These are phyloP conservation scores for Amanita phalloides DNA, from an alignment of 768 basidiomycete species.

Conservation along the genomic window DNA sequence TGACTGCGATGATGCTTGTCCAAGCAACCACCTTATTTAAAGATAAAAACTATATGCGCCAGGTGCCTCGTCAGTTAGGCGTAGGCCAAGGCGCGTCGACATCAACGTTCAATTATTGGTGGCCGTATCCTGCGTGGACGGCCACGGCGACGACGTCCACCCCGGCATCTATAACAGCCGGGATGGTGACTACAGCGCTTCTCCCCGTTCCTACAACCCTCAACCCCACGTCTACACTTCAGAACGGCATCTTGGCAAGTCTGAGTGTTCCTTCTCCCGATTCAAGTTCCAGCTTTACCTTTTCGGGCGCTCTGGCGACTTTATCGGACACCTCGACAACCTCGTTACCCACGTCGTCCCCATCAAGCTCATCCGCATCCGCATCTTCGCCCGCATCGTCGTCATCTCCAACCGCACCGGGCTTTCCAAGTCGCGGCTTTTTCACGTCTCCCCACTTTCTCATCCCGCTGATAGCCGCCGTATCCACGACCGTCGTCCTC, in stretches of 20 bases:
- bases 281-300: not conserved
- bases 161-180: slow-evolving; percentile 1
- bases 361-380: not conserved
- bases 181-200: not conserved
- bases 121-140: slow-evolving; percentile 22
- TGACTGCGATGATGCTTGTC: not conserved
- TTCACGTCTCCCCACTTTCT: slow-evolving; percentile 16
- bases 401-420: not conserved
- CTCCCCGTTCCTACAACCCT: not conserved
- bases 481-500: slow-evolving; percentile 20
- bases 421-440: slow-evolving; percentile 7
- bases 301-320: not conserved
- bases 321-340: not conserved
- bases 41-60: not conserved
- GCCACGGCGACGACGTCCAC: not conserved
- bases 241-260: not conserved
- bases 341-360: not conserved
- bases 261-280: not conserved
- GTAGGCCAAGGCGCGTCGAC: slow-evolving; percentile 8
- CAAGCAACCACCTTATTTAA: not conserved
- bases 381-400: not conserved
- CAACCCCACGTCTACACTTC: not conserved
- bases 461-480: slow-evolving; percentile 18
- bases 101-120: slow-evolving; percentile 25
- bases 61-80: slow-evolving; percentile 2